phyloP scores from a whole-genome alignment of 2,329 filamentous ascomycete genomes.

The Alternaria infectoria region DNA sequence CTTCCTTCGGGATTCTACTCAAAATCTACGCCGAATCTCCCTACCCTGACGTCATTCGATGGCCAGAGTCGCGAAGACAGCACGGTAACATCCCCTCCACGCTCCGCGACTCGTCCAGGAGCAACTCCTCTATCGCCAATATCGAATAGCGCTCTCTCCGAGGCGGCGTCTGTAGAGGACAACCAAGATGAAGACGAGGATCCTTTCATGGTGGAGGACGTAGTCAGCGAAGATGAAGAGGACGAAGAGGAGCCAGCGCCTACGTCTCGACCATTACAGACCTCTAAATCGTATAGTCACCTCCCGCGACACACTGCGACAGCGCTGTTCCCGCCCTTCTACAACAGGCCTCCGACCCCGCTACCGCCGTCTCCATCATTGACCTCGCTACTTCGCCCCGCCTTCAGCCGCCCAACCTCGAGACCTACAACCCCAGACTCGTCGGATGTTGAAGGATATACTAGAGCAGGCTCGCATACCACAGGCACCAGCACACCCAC shows the following conservation, averaged over 20 bases:
- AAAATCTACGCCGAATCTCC: constrained; percentile 56
- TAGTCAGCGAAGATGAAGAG: constrained; percentile 25
- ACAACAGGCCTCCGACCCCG: constrained; percentile 94
- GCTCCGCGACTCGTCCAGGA: constrained; percentile 9
- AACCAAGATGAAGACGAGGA: constrained; percentile 23
- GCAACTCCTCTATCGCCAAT: constrained; percentile 27
- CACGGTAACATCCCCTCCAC: constrained; percentile 8
- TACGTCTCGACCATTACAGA: constrained; percentile 47
- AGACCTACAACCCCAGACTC: constrained; percentile 93
- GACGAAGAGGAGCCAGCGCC: constrained; percentile 16
- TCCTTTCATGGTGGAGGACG: constrained; percentile 23
- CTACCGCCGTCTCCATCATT: constrained; percentile 90
- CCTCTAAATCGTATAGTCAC: constrained; percentile 55
- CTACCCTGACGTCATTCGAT: constrained; percentile 48
- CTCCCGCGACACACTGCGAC: constrained; percentile 45
- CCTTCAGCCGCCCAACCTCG: constrained; percentile 65
- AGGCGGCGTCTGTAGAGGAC: constrained; percentile 40
- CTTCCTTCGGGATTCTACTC: constrained; percentile 52
- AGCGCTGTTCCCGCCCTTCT: constrained; percentile 80
- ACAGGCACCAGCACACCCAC: constrained; percentile 48
- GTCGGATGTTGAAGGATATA: constrained; percentile 75
- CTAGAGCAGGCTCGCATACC: constrained; percentile 6
- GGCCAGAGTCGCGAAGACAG: constrained; percentile 8
- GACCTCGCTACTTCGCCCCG: constrained; percentile 83
- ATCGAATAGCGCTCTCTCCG: constrained; percentile 40